Conservation (phyloP, 768 basidiomycete genomes). For the Nidularia pulvinata region DNA sequence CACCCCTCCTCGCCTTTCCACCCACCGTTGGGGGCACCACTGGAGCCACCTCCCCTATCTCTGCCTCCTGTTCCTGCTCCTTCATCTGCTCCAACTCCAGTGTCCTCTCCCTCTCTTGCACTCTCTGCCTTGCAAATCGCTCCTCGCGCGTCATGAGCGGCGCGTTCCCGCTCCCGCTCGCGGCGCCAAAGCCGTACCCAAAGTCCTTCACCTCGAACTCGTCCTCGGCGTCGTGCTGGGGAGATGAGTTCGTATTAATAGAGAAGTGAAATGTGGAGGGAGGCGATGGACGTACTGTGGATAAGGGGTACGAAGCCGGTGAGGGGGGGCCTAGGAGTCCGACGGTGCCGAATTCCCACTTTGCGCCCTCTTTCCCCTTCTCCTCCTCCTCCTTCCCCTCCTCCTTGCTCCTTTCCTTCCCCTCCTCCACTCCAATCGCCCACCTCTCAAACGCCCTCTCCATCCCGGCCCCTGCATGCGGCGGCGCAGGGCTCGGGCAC, state of each 20-base stretch:
- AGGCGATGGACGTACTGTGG: not conserved
- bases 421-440: slow-evolving; percentile 38
- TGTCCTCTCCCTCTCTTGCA: slow-evolving; percentile 15
- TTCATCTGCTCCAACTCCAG: not conserved
- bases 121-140: slow-evolving; percentile 24
- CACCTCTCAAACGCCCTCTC: slow-evolving; percentile 33
- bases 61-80: not conserved
- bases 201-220: slow-evolving; percentile 60
- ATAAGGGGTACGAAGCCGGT: not conserved
- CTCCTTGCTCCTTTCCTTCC: not conserved
- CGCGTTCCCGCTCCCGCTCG: slow-evolving; percentile 32
- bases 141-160: slow-evolving; percentile 23
- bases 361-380: slow-evolving; percentile 13
- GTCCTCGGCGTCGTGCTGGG: slow-evolving; percentile 16
- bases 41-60: slow-evolving; percentile 6
- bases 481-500: slow-evolving; percentile 17
- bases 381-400: slow-evolving; percentile 1
- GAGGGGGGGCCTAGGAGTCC: not conserved
- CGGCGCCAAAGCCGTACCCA: slow-evolving; percentile 62
- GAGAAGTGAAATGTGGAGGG: not conserved
- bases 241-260: not conserved
- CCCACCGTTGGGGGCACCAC: slow-evolving; percentile 3
- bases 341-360: slow-evolving; percentile 54
- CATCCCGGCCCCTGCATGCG: slow-evolving; percentile 6
- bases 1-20: slow-evolving; percentile 5